Base-by-base conservation (phyloP, 2,329 filamentous ascomycete genomes). In the Trichoderma polysporum region DNA sequence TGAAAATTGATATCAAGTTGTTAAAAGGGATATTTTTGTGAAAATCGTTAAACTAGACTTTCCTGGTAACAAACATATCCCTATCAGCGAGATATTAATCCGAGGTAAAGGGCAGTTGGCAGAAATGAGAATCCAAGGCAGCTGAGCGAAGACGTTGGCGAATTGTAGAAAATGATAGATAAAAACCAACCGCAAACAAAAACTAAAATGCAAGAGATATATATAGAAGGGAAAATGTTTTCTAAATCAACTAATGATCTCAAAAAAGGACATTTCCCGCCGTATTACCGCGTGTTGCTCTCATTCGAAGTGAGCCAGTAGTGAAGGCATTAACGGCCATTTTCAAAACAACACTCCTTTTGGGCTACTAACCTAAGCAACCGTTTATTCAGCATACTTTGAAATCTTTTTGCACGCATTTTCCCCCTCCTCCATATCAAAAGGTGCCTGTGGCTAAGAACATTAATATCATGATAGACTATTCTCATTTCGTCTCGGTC, bases 321-420 rank as follows among this genome's bases (percentile, higher is more conserved):
- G 33, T 53, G 56, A 41, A 52, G 17, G 17, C 25, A 15, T 39
- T 39, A 41, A 53, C 33, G 25, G 27, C 15, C 31, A 35, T 35
- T 25, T 63, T 12, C n/a, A 31, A 52, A 61, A 27, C 63, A 66
- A 59, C 63, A 66, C 25, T 10, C 27, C 25, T 31, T 31, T 13
- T 19, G 41, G 41, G 17, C 41, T n/a, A 45, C 17, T n/a, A 22
- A 19, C 10, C 41, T 49, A 47, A 35, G 9, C 47, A 25, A 7
- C n/a, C 29, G n/a, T 54, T 54, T 41, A 41, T 17, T 33, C 35
- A 54, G 49, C 35, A 53, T 45, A 47, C 12, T 47, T 33, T 33
- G n/a, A 19, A 50, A 50, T n/a, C 47, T 35, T 50, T 31, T 17
- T 25, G 10, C 13, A 49, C 9, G n/a, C 31, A 7, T 5, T 37